Evolutionary conservation across 1,139 yeast species (phyloP).

Genomic region (Keqinozyma sinolaborantium): DNA sequence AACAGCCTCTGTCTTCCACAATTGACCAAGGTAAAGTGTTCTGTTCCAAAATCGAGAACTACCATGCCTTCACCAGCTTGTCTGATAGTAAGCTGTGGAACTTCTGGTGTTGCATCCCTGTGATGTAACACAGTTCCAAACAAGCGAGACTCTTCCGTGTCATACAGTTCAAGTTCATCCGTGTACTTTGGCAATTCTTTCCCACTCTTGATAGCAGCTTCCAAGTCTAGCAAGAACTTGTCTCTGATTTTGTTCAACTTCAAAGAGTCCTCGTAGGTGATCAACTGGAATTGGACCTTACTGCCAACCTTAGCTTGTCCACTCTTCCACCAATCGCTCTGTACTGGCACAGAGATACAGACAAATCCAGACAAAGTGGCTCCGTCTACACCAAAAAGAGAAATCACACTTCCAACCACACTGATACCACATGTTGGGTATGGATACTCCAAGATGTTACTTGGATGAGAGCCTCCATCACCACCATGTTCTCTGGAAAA

Average conservation of each 20-base stretch:
- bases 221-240: slow-evolving; percentile 14
- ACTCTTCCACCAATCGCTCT: slow-evolving; percentile 31
- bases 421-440: slow-evolving; percentile 33
- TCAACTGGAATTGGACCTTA: slow-evolving; percentile 17
- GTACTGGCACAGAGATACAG: slow-evolving; percentile 25
- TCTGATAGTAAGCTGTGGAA: slow-evolving; percentile 17
- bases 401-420: slow-evolving; percentile 27
- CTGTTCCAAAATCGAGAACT: slow-evolving; percentile 25
- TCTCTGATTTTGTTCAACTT: slow-evolving; percentile 16
- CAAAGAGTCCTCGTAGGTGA: slow-evolving; percentile 23
- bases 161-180: slow-evolving; percentile 15
- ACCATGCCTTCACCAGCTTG: slow-evolving; percentile 33
- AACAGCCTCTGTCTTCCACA: slow-evolving; percentile 27
- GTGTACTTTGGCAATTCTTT: slow-evolving; percentile 6
- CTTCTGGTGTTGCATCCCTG: slow-evolving; percentile 4
- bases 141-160: slow-evolving; percentile 4
- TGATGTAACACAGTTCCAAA: slow-evolving; percentile 12
- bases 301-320: slow-evolving; percentile 31
- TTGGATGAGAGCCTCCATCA: slow-evolving; percentile 36
- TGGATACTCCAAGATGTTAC: slow-evolving; percentile 30
- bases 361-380: slow-evolving; percentile 32
- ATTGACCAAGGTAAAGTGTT: slow-evolving; percentile 22
- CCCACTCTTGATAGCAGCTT: slow-evolving; percentile 7
- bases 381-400: slow-evolving; percentile 32
- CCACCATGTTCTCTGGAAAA: slow-evolving; percentile 26